Evolutionary conservation across 208 protist genomes (phyloP), one percentile per base, ranked within the genome.

Genomic region (Wallacemonas collosoma): DNA sequence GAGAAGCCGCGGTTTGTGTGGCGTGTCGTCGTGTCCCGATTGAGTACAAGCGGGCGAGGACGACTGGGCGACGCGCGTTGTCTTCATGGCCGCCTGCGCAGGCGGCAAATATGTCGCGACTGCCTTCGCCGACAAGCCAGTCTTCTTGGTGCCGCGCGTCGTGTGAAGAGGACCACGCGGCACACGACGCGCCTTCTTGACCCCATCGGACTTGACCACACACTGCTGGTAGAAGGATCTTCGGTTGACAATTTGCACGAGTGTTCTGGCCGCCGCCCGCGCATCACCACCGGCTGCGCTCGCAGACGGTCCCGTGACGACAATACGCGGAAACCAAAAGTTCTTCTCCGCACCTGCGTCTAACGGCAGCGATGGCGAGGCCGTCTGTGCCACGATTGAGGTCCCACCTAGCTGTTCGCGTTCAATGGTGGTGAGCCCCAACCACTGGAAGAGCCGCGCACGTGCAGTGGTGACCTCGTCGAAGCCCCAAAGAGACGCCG

Each of bases 301-400:
- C 38, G 41, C 36, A 3, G 60, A 65, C 1, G 90, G 90, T 0
- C 87, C 90, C 0, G 79, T 72, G 76, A 95, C 89, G 48, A 90
- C 64, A 64, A 93, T 95, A 43, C 88, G 90, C 6, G 90, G 90
- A 66, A 82, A 95, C 39, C 60, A 65, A n/a, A 65, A 44, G 26
- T n/a, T 12, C n/a, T 44, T 14, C 40, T 65, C 60, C 4, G 36
- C 60, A 41, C 43, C 38, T 3, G 14, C 6, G 5, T 15, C 8
- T 38, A 41, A 26, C 26, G 26, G 26, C 26, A 26, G 26, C 26
- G 26, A 26, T 26, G 26, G 26, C 26, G 26, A 26, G 26, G 26
- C 26, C 26, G 26, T 26, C 26, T 26, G 26, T 0, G 26, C 26
- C 26, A 26, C 26, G 26, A 26, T 26, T 26, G 26, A 26, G 26